Conservation (phyloP, 345 rosid species). For the Moricandia arvensis region DNA sequence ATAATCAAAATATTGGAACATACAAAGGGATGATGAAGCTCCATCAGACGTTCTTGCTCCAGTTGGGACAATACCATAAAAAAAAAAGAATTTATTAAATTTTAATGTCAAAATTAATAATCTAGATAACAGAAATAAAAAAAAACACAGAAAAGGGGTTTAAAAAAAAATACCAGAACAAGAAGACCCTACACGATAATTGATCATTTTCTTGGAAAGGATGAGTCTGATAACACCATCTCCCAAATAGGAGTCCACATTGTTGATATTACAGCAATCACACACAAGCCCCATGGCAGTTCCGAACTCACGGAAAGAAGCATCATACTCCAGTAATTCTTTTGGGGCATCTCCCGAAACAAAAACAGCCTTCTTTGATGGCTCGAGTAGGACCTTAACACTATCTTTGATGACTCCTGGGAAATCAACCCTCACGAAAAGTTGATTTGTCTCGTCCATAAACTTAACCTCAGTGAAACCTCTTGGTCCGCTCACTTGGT, state of each 20-base stretch:
- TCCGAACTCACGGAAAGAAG: conserved; percentile 1
- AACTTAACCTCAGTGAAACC: conserved; percentile 18
- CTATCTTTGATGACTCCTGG: conserved; percentile 7
- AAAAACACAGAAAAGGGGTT: background rate
- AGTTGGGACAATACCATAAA: background rate
- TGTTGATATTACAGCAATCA: background rate
- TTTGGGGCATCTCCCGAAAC: conserved; percentile 9
- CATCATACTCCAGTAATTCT: conserved; percentile 5
- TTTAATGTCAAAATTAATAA: no score
- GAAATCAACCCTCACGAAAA: conserved; percentile 8
- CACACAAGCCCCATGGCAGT: background rate
- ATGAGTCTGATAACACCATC: conserved; percentile 29
- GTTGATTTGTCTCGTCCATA: background rate
- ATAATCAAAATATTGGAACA: background rate
- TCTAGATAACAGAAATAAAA: background rate
- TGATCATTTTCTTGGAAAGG: background rate
- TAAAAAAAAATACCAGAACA: background rate
- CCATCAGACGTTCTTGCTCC: background rate
- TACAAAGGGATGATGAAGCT: background rate
- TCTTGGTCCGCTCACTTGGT: conserved; percentile 18
- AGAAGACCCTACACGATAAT: background rate
- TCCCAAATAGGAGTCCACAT: background rate
- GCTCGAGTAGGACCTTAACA: background rate
- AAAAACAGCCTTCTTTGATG: background rate
- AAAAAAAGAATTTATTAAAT: no score